Base-by-base conservation (phyloP, 768 basidiomycete species). In the Lactifluus subvellereus region DNA sequence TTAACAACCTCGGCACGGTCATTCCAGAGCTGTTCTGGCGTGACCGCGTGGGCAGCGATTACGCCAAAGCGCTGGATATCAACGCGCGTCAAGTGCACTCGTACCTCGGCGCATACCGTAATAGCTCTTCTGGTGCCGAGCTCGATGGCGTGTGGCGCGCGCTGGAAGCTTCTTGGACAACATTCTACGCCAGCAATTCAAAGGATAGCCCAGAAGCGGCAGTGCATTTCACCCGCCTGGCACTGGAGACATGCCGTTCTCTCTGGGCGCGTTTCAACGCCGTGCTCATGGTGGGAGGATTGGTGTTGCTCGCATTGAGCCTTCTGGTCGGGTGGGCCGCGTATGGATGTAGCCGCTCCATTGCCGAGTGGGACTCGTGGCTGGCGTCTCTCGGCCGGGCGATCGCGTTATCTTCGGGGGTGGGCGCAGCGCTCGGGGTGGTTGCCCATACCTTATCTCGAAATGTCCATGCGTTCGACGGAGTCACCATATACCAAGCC, bases 181-280 rank as follows among this genome's bases (percentile, higher is more conserved):
- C 40, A 3, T 42, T 56, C 13, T 48, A 52, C 32, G 56, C 61
- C 16, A 20, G 56, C 37, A 27, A 22, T 22, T n/a, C 54, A 30
- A 48, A 14, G 22, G 57, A 30, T 57, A 67, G 9, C 53, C 54
- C 18, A 54, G 67, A 60, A 67, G 68, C 68, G 1, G 60, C 72
- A 45, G 74, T 79, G 53, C 74, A 78, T 18, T 93, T 85, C 70
- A 84, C 82, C 13, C 79, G 84, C 9, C 72, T 79, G 16, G 84
- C 89, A 6, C 79, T 94, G 38, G 75, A 79, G 1, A 81, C 81
- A 2, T 95, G 95, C 70, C 87, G 95, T 7, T 74, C 82, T 13
- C 84, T 98, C 59, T 99, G 97, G 97, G 96, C 97, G 1, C 91
- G 92, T 69, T 98, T 99, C 78, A 91, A 94, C 66, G 77, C 87